phyloP scores from a whole-genome alignment of 768 basidiomycete species.

The Cystobasidium onofrii region DNA sequence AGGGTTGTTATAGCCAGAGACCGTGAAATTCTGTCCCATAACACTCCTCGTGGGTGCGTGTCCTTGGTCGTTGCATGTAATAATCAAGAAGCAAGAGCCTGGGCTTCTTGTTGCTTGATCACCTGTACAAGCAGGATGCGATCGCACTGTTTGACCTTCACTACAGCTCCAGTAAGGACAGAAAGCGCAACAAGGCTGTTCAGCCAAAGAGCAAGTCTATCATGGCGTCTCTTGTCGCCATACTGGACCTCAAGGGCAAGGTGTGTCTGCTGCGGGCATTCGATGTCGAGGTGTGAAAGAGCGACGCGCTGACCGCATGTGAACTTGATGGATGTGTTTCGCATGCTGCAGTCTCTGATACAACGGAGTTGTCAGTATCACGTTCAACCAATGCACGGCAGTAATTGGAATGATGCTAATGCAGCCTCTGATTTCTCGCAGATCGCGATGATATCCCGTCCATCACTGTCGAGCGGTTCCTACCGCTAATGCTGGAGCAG shows the following conservation, averaged over 20 bases:
- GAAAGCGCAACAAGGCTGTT: background rate
- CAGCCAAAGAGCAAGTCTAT: background rate
- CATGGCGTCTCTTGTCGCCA: constrained; percentile 71
- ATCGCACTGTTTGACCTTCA: too few species aligned
- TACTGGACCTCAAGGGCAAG: constrained; percentile 97
- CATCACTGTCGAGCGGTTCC: constrained; percentile 82
- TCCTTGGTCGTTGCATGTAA: too few species aligned
- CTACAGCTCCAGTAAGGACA: too few species aligned
- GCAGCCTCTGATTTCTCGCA: background rate
- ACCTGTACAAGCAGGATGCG: too few species aligned
- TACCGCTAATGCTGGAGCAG: constrained; percentile 84
- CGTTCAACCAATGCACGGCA: background rate
- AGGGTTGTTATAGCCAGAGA: too few species aligned
- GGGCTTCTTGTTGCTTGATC: too few species aligned
- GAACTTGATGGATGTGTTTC: background rate
- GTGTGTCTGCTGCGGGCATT: background rate
- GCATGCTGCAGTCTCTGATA: constrained; percentile 59
- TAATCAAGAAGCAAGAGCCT: too few species aligned
- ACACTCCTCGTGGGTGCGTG: too few species aligned
- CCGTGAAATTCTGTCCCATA: too few species aligned
- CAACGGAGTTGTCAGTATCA: constrained; percentile 62
- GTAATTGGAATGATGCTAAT: background rate
- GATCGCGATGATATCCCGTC: constrained; percentile 86
- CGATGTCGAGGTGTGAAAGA: background rate
- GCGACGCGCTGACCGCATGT: background rate